A percentile compares a stretch with the other conserved stretches of the same genome.
Conservation (phyloP, 306 rosid species). For the Rosa lucieae region DNA sequence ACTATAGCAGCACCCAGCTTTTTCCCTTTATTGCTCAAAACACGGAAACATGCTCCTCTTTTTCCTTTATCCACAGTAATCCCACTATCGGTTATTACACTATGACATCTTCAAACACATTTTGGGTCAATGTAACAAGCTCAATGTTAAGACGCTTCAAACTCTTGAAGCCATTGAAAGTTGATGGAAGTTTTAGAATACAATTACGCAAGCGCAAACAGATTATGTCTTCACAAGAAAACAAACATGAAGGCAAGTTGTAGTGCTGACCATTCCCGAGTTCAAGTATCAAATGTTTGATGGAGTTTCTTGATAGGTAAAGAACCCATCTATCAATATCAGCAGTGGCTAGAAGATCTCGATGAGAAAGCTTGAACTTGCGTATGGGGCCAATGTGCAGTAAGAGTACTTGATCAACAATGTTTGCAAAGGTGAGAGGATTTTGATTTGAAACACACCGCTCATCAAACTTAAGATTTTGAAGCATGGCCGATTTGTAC, state of each 20-base stretch:
- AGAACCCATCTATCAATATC: constrained; percentile 59
- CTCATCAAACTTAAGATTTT: constrained; percentile 47
- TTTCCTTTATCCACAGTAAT: no score
- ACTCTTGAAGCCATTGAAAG: constrained; percentile 44
- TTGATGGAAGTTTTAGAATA: constrained; percentile 43
- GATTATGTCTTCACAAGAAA: constrained; percentile 24
- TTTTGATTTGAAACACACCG: constrained; percentile 32
- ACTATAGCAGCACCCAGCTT: no score
- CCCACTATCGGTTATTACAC: no score
- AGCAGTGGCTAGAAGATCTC: constrained; percentile 31
- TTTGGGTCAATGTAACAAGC: constrained; percentile 45
- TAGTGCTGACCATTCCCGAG: constrained; percentile 48
- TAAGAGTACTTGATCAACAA: constrained; percentile 59
- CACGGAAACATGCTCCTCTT: no score
- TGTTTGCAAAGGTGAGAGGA: constrained; percentile 29
- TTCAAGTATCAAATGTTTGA: constrained; percentile 50
- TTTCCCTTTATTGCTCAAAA: no score
- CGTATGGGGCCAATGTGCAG: constrained; percentile 51
- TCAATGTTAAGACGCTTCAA: constrained; percentile 58
- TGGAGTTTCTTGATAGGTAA: constrained; percentile 43
- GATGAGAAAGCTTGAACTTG: constrained; percentile 50
- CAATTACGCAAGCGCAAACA: background rate
- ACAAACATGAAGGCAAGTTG: constrained; percentile 46
- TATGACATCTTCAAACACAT: constrained; percentile 45
- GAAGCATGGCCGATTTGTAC: constrained; percentile 49